Conservation (phyloP, 768 basidiomycete genomes). For the Podaxis mareebaensis region DNA sequence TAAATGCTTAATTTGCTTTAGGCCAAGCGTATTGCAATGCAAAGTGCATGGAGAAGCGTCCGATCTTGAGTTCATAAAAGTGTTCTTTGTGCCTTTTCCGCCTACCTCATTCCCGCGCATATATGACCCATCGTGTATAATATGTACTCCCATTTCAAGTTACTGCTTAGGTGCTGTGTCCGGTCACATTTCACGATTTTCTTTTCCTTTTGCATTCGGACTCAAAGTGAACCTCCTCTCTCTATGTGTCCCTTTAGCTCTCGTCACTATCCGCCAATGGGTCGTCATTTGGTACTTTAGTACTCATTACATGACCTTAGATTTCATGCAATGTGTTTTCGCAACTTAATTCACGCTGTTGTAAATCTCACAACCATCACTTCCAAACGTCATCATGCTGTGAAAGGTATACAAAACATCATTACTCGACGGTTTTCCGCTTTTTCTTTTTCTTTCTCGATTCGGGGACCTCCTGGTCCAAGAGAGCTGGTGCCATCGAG, state of each 20-base stretch:
- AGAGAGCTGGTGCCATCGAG: neutral
- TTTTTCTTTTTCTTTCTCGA: constrained; percentile 22
- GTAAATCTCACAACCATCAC: neutral
- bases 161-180: neutral
- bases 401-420: neutral
- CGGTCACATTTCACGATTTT: neutral
- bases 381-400: neutral
- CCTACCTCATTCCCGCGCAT: neutral
- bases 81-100: neutral
- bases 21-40: constrained; percentile 85
- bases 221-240: neutral
- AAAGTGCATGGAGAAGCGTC: constrained; percentile 83
- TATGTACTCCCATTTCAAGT: constrained; percentile 1
- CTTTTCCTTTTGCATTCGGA: constrained; percentile 9
- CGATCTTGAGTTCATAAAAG: constrained; percentile 40
- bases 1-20: constrained; percentile 27
- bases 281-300: neutral
- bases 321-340: neutral
- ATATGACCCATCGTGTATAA: constrained; percentile 7
- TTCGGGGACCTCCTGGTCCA: neutral
- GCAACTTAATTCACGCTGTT: neutral
- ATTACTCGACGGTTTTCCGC: constrained; percentile 11
- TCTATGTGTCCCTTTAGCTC: neutral
- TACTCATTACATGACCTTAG: constrained; percentile 3
- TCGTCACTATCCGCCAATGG: neutral